A percentile compares a stretch with the other conserved stretches of the same genome.
phyloP scores from a whole-genome alignment of 2,329 filamentous ascomycete genomes.

The Aspergillus proliferans region DNA sequence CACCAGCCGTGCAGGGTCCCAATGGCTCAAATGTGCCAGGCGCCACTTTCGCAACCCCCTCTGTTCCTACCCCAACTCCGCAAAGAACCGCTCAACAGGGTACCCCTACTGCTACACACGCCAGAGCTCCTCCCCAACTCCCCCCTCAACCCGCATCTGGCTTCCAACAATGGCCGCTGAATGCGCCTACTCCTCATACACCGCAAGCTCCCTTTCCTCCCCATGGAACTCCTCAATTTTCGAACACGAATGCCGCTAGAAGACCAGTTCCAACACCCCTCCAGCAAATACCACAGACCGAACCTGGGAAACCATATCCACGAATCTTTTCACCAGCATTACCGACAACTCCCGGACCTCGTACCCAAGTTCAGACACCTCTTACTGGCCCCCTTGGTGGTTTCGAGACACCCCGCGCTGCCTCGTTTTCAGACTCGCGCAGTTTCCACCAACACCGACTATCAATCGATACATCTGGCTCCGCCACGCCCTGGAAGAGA shows the following conservation, averaged over 20 bases:
- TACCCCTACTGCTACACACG: conserved; percentile 8
- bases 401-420: conserved; percentile 24
- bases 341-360: conserved; percentile 17
- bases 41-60: conserved; percentile 10
- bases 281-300: conserved; percentile 12
- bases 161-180: conserved; percentile 34
- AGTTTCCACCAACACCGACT: conserved; percentile 24
- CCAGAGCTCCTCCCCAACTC: conserved; percentile 14
- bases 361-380: not conserved
- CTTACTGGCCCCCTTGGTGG: not conserved
- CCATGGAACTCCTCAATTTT: conserved; percentile 11
- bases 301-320: conserved; percentile 11
- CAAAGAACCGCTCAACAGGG: conserved; percentile 10
- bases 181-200: conserved; percentile 24
- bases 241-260: conserved; percentile 10
- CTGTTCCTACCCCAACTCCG: conserved; percentile 1
- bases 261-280: conserved; percentile 15
- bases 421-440: conserved; percentile 17
- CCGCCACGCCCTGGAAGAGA: conserved; percentile 41
- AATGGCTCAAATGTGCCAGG: conserved; percentile 14
- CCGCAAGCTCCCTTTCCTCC: conserved; percentile 21
- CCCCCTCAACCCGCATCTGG: conserved; percentile 24
- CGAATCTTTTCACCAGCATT: conserved; percentile 10
- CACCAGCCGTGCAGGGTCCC: conserved; percentile 21
- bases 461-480: conserved; percentile 35